Evolutionary conservation across 495 filamentous ascomycete genomes (phyloP), one percentile per base, ranked within the genome.

Genomic region (Penicillium daleae): DNA sequence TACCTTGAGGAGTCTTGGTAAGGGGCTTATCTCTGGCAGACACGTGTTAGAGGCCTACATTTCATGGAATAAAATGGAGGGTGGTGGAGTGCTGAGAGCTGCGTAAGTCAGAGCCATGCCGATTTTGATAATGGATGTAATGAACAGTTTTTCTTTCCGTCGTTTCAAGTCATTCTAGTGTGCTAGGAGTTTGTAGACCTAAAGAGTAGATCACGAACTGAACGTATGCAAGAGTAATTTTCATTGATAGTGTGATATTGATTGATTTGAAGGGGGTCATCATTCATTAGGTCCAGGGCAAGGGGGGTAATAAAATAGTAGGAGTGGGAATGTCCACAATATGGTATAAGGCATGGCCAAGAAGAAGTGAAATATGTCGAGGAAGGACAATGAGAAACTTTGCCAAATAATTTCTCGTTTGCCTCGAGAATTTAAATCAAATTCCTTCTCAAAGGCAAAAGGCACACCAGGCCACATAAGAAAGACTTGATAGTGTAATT

Each of bases 51-150:
- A 24, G 39, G n/a, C 49, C 35, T 62, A 52, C 22, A 37, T 63
- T 60, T 57, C 56, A 55, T 29, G 33, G 42, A 56, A 48, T 60
- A 63, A 55, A 60, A 62, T 59, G 53, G 44, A 50, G 57, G 56
- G 57, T 10, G 54, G 68, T 56, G 59, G 59, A 59, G 46, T 60
- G 59, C 39, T 42, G 65, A 44, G 62, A 64, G 24, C 62, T 52
- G 60, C 65, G 50, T 66, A 56, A n/a, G 62, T 68, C 56, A 66
- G 50, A 61, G 64, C 64, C 56, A 67, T 73, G 63, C 67, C 59
- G 66, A 70, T 66, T 58, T 70, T 68, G 63, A 71, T 74, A 74
- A 74, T 68, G 71, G 71, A 74, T 72, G 65, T 74, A 70, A 72
- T 72, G 71, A 74, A 66, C 56, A 56, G 54, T 60, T 72, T 59